Conservation (phyloP, 2,329 filamentous ascomycete genomes). For the Diatrype stigma region DNA sequence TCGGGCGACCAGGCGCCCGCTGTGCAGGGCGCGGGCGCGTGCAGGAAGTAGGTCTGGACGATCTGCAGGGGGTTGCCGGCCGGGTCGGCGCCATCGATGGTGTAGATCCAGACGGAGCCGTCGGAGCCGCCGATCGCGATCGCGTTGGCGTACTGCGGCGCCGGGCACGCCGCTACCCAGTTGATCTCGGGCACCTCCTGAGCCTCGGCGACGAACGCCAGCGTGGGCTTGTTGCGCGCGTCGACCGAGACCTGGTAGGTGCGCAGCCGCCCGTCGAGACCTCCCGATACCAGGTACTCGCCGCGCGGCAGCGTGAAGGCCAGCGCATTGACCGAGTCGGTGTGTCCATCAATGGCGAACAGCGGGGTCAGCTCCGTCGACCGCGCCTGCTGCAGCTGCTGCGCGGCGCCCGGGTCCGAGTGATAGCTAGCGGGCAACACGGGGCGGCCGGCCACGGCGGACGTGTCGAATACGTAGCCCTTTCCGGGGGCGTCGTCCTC, state of each 20-base stretch:
- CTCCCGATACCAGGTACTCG: constrained; percentile 80
- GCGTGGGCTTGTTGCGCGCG: constrained; percentile 39
- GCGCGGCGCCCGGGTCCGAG: constrained; percentile 47
- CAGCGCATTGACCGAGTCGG: constrained; percentile 84
- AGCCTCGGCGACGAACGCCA: constrained; percentile 67
- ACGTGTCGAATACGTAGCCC: constrained; percentile 79
- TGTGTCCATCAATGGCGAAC: constrained; percentile 81
- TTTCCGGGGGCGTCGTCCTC: constrained; percentile 63
- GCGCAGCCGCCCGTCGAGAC: constrained; percentile 78
- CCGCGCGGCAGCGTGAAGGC: constrained; percentile 79
- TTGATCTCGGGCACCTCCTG: constrained; percentile 95
- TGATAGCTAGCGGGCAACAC: constrained; percentile 75
- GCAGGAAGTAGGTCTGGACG: constrained; percentile 86
- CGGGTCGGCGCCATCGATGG: constrained; percentile 68
- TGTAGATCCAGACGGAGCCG: constrained; percentile 94
- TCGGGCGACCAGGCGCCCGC: constrained; percentile 89
- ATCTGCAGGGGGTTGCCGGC: constrained; percentile 64
- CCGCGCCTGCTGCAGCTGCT: constrained; percentile 45
- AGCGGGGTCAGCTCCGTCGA: constrained; percentile 60
- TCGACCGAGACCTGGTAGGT: constrained; percentile 57
- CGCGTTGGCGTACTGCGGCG: constrained; percentile 68
- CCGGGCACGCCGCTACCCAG: constrained; percentile 77
- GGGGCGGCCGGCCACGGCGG: constrained; percentile 58
- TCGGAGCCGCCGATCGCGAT: constrained; percentile 85
- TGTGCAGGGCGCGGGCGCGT: constrained; percentile 73